A percentile compares a stretch with the other conserved stretches of the same genome.
These are phyloP conservation scores for Phytophthora crassamura DNA, from an alignment of 352 stramenopile genomes.

Conservation along the genomic window DNA sequence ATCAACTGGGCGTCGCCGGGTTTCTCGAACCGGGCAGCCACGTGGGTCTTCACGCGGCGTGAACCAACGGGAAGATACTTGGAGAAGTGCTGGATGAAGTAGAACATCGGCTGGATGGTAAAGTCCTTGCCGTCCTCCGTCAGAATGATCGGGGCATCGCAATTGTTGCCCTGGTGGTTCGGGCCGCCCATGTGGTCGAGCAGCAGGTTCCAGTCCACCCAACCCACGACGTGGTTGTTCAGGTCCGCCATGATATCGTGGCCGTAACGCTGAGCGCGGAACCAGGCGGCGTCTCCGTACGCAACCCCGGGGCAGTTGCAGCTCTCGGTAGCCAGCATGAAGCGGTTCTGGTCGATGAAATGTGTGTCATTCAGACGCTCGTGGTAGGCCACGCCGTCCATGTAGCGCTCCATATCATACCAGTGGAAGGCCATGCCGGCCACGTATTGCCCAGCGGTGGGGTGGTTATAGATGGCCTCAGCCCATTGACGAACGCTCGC, in stretches of 20 bases:
- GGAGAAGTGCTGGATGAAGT: slow-evolving; percentile 91
- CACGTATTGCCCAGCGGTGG: slow-evolving; percentile 71
- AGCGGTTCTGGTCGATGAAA: slow-evolving; percentile 58
- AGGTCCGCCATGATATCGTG: slow-evolving; percentile 92
- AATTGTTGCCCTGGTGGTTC: slow-evolving; percentile 88
- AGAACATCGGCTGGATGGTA: slow-evolving; percentile 86
- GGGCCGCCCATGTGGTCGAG: slow-evolving; percentile 89
- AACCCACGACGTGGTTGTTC: slow-evolving; percentile 86
- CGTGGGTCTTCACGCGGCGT: slow-evolving; percentile 53
- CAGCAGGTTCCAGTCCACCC: slow-evolving; percentile 94
- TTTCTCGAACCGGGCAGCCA: slow-evolving; percentile 53
- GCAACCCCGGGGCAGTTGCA: slow-evolving; percentile 78
- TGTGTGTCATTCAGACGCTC: slow-evolving; percentile 84
- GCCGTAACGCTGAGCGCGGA: slow-evolving; percentile 83
- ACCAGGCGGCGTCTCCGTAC: slow-evolving; percentile 67
- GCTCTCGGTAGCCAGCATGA: slow-evolving; percentile 76
- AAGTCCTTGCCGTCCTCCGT: slow-evolving; percentile 61
- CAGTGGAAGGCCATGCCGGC: slow-evolving; percentile 93
- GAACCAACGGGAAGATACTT: slow-evolving; percentile 81
- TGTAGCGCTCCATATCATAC: slow-evolving; percentile 69
- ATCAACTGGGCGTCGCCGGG: slow-evolving; percentile 64
- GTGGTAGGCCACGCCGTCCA: slow-evolving; percentile 81
- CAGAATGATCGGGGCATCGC: slow-evolving; percentile 80
- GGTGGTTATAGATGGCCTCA: slow-evolving; percentile 66
- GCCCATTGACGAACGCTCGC: slow-evolving; percentile 75